Evolutionary conservation across 345 rosid species (phyloP), one percentile per base, ranked within the genome.

Genomic region (Rubroshorea leprosula): DNA sequence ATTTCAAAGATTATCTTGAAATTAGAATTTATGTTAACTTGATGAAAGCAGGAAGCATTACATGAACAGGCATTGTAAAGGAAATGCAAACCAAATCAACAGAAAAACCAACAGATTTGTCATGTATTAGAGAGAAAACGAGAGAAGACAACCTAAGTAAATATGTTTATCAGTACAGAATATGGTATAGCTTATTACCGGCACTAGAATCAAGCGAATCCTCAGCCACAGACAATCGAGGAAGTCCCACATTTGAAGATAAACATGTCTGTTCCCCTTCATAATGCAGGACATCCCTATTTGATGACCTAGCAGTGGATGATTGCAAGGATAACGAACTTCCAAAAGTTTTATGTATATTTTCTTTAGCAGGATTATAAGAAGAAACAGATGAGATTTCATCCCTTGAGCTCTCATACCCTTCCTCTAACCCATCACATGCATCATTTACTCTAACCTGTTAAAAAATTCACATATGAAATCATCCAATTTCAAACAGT

Each of bases 351-450:
- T 74, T 82, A 66, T 74, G 74, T 61, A 85, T 19, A 64, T 66
- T 78, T 76, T 89, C 90, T 83, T 76, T 87, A 45, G 63, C 55
- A 14, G 69, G 77, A 69, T 78, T 85, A 70, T 73, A 93, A 53
- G 97, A 89, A 44, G 97, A 93, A 74, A 89, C 83, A 65, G 97
- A 87, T 26, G 85, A 85, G 57, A 83, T 66, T 73, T 87, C 99
- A 82, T 93, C 99, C 55, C 83, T 82, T 56, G 91, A 85, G 78
- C 99, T 93, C 54, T 85, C 94, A 72, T 87, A 85, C 19, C 88
- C 99, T 61, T 89, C 96, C 67, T 85, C 96, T 57, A 74, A 74
- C 62, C 77, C 80, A 47, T 87, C 88, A 59, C 76, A 72, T 67
- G 66, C 55, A 48, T 87, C 96, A 82, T 80, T 83, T 60, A 79